Base-by-base conservation (phyloP, 306 rosid species). In the Pterocarpus santalinus region DNA sequence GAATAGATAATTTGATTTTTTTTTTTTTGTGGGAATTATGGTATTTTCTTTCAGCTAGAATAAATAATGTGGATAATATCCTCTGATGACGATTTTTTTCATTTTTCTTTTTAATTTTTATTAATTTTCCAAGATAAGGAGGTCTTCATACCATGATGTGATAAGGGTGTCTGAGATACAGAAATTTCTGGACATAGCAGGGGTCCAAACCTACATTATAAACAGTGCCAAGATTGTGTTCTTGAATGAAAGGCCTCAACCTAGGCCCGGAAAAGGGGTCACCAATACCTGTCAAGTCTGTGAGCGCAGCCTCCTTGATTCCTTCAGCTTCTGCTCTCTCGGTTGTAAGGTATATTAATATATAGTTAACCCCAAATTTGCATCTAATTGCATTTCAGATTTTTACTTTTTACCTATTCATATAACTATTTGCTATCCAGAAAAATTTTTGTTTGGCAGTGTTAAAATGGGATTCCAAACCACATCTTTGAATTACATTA, bases 131-230 rank as follows among this genome's bases (percentile, higher is more conserved):
- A 77, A 90, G 94, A 90, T 90, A 88, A 87, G 94, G 84, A 89
- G 94, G 67, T 90, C 94, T 66, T 90, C 94, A 41, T 90, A 90
- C 86, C 94, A 90, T 90, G 94, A 90, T 85, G 94, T 90, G 87
- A 90, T 90, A 85, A 87, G 94, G 65, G 94, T 90, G 55, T 85
- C 88, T 43, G 94, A 90, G 90, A 90, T 90, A 67, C 94, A 90
- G 87, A 90, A 87, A 85, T 87, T 85, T 77, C 63, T 90, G 91
- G 94, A 90, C 86, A 90, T 90, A 81, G 61, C 88, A 76, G 92
- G 90, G 5, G 91, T 90, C 5, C 94, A 90, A 77, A 90, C 94
- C 12, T 90, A 88, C 78, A 85, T 90, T 35, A 90, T 90, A 9
- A 90, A 90, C 87, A 90, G 94, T 80, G 94, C 94, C 30, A 90